These are phyloP conservation scores for Silene vulgaris DNA, from an alignment of 179 eudicot genomes.

Conservation along the genomic window DNA sequence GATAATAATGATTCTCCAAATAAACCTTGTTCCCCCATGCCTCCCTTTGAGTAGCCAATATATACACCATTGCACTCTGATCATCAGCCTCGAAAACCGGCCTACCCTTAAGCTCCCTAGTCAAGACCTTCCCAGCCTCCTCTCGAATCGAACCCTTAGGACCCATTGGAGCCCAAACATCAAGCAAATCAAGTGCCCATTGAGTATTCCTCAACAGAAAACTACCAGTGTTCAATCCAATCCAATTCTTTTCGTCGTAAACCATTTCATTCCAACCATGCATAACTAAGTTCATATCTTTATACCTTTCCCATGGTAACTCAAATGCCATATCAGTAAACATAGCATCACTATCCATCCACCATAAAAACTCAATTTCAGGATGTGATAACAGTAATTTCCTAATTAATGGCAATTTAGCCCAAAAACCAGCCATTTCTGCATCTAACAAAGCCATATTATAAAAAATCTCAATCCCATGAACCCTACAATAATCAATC, in stretches of 20 bases:
- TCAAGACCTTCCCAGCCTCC: conserved; percentile 24
- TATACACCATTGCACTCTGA: conserved; percentile 26
- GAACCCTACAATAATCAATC: conserved; percentile 17
- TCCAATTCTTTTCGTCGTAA: conserved; percentile 24
- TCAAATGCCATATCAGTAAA: conserved; percentile 32
- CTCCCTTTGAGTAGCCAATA: conserved; percentile 20
- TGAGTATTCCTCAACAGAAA: conserved; percentile 25
- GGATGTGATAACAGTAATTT: conserved; percentile 24
- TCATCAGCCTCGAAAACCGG: conserved; percentile 29
- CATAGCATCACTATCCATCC: conserved; percentile 33
- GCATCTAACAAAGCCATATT: conserved; percentile 27
- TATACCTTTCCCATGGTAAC: conserved; percentile 20
- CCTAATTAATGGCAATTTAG: conserved; percentile 26
- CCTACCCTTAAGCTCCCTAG: conserved; percentile 20
- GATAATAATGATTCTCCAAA: conserved; percentile 21
- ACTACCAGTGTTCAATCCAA: conserved; percentile 29
- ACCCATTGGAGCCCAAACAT: conserved; percentile 28
- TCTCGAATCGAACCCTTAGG: conserved; percentile 25
- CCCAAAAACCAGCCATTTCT: conserved; percentile 29
- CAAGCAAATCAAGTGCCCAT: conserved; percentile 29
- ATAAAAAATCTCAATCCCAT: conserved; percentile 27
- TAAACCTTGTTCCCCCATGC: conserved; percentile 26
- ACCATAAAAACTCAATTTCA: conserved; percentile 26
- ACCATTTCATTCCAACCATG: conserved; percentile 24
- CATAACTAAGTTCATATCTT: conserved; percentile 21